Evolutionary conservation across 164 flowering plant species (phyloP), one percentile per base, ranked within the genome.

Genomic region (Cinnamomum micranthum): DNA sequence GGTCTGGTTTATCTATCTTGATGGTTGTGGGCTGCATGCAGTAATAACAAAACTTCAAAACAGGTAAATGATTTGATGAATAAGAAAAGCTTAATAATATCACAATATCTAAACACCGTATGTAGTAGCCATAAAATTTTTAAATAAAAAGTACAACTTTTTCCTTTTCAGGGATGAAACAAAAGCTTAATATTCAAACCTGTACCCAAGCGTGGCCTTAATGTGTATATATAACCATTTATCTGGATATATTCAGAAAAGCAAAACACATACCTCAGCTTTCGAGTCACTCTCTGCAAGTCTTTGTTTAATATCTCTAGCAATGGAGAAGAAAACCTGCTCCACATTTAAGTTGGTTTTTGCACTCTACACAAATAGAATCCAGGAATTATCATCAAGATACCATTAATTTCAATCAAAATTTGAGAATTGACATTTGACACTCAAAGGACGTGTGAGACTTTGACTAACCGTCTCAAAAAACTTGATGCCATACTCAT

Each of bases 261-360:
- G 47, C 10, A 35, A 55, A 55, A 17, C 12, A 55, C 60, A 55
- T 78, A 85, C 89, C 85, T 86, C 87, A 25, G 79, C 77, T 81
- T 82, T 85, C 59, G 86, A 73, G 74, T 86, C 89, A 12, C 73
- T 83, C 72, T 86, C 87, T 19, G 86, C 81, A 65, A 86, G 86
- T 76, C 88, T 81, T 77, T 83, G 85, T 79, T 83, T 86, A 76
- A 86, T 86, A 74, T 86, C 88, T 76, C 88, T 81, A 24, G 87
- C 88, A 74, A 84, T 84, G n/a, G 88, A 82, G 75, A 86, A 86
- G 82, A 86, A 86, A 50, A 86, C 88, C 74, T 84, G 82, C 81
- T 86, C 88, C 65, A 86, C 88, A 20, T 86, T 86, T 69, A 86
- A 77, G 81, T 86, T 86, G 75, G 88, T 84, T 75, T 86, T 86